These are phyloP conservation scores for Fusarium setosum DNA, from an alignment of 2,329 filamentous ascomycete genomes.

Conservation along the genomic window DNA sequence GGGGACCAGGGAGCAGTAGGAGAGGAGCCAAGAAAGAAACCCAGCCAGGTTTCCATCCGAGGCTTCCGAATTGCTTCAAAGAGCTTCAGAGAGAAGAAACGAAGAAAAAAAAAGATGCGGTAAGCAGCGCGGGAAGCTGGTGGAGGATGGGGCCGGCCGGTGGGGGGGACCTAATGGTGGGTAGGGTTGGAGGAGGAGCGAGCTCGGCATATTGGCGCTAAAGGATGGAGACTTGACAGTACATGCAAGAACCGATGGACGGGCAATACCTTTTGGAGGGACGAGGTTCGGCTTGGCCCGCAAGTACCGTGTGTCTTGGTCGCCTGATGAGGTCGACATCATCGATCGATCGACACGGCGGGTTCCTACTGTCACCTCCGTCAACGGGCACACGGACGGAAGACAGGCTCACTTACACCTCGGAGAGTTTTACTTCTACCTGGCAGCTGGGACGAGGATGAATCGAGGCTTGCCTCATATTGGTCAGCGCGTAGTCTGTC, in stretches of 20 bases:
- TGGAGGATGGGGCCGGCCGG: constrained; percentile 31
- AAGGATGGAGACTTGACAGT: neutral
- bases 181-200: no score
- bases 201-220: neutral
- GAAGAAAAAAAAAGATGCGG: constrained; percentile 13
- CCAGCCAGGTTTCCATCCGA: constrained; percentile 27
- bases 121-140: constrained; percentile 18
- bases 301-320: constrained; percentile 7
- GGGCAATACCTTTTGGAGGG: neutral
- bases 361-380: neutral
- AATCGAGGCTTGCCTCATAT: neutral
- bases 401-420: neutral
- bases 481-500: neutral
- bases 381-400: neutral
- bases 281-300: neutral
- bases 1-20: constrained; percentile 11
- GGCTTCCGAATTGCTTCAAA: constrained; percentile 45
- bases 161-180: constrained; percentile 11
- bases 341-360: constrained; percentile 29
- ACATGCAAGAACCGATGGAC: neutral
- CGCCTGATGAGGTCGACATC: constrained; percentile 3
- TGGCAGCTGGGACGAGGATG: neutral
- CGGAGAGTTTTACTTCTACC: neutral
- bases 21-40: constrained; percentile 11
- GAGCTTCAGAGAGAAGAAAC: neutral